These are phyloP conservation scores for Aspergillus phoenicis DNA, from an alignment of 2,329 filamentous ascomycete species.

Conservation along the genomic window DNA sequence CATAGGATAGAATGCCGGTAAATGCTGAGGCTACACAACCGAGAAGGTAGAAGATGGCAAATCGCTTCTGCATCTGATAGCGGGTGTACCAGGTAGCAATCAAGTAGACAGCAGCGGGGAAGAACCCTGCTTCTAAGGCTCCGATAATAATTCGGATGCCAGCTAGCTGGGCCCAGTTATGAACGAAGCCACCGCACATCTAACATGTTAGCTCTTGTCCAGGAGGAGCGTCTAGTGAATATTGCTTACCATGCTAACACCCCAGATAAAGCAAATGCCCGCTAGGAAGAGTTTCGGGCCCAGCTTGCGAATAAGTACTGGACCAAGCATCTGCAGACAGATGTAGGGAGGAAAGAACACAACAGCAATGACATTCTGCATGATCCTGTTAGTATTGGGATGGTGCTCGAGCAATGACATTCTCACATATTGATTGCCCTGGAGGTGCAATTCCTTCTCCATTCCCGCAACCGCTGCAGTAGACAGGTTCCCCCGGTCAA, in stretches of 20 bases:
- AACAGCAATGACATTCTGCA: slow-evolving; percentile 22
- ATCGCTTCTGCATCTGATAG: slow-evolving; percentile 71
- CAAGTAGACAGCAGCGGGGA: slow-evolving; percentile 50
- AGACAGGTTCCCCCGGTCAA: slow-evolving; percentile 23
- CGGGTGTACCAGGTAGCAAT: slow-evolving; percentile 49
- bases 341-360: slow-evolving; percentile 20
- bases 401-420: too few relatives aligned
- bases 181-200: slow-evolving; percentile 20
- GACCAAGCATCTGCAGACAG: slow-evolving; percentile 5
- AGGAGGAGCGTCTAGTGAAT: too few relatives aligned
- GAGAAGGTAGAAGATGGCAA: slow-evolving; percentile 69
- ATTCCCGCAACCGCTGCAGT: slow-evolving; percentile 23
- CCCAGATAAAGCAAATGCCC: slow-evolving; percentile 14
- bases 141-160: slow-evolving; percentile 48
- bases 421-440: slow-evolving; percentile 20
- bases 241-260: slow-evolving; percentile 10
- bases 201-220: neutral
- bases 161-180: slow-evolving; percentile 41
- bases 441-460: slow-evolving; percentile 14
- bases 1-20: slow-evolving; percentile 70
- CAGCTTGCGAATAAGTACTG: slow-evolving; percentile 10
- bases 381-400: neutral
- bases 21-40: slow-evolving; percentile 68
- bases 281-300: slow-evolving; percentile 10
- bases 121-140: slow-evolving; percentile 49